Conservation (phyloP, 768 basidiomycete genomes). For the Termitomyces sp. region DNA sequence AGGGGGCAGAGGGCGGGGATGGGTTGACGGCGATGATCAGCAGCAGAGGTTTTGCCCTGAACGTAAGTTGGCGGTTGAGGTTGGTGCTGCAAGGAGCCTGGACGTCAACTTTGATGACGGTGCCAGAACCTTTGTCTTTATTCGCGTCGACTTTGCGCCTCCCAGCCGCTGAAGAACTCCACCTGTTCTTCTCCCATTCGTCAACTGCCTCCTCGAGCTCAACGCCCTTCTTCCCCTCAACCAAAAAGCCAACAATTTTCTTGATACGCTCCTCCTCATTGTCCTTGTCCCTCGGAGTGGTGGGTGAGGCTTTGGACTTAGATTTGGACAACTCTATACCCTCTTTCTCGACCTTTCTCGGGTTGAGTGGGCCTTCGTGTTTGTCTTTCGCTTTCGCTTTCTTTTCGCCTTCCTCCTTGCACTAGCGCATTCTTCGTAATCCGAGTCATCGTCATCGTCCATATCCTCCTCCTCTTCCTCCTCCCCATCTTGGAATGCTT, state of each 20-base stretch:
- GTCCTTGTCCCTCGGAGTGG: not conserved
- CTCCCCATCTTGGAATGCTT: not conserved
- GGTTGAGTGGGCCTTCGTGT: not conserved
- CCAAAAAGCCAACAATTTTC: slow-evolving; percentile 65
- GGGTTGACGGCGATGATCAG: not conserved
- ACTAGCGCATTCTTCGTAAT: not conserved
- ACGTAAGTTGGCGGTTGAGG: not conserved
- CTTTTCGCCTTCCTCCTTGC: not conserved
- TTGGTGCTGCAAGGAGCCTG: not conserved
- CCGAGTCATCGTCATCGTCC: not conserved
- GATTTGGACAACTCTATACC: not conserved
- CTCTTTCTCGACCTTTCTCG: slow-evolving; percentile 2
- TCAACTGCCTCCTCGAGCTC: slow-evolving; percentile 58
- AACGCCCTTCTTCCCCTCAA: slow-evolving; percentile 58
- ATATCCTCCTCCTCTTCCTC: not conserved
- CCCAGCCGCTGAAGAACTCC: not conserved
- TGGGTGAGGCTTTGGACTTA: not conserved
- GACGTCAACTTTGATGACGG: not conserved
- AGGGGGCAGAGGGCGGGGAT: not conserved
- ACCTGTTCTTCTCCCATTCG: slow-evolving; percentile 40
- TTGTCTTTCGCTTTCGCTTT: not conserved
- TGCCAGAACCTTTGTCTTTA: not conserved
- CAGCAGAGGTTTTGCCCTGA: not conserved
- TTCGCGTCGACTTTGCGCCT: not conserved
- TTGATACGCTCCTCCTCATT: slow-evolving; percentile 37